Evolutionary conservation across 768 basidiomycete genomes (phyloP).

Genomic region (Lactarius pseudohatsudake): DNA sequence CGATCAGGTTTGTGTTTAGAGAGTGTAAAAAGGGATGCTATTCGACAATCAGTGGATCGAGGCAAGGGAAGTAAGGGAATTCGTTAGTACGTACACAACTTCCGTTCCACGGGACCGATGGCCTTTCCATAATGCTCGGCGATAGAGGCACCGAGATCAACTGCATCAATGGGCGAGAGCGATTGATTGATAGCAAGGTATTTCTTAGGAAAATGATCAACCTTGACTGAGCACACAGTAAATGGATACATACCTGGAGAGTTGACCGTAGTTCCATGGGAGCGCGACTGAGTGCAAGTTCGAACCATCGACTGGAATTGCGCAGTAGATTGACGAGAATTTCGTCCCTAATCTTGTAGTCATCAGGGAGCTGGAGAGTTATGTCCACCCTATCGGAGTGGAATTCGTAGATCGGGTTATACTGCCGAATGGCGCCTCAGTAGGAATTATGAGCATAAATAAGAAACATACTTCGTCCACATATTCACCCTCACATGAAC

Average conservation of each 20-base stretch:
- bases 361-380: conserved; percentile 79
- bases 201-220: conserved; percentile 52
- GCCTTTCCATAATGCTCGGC: conserved; percentile 85
- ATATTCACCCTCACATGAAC: conserved; percentile 88
- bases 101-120: conserved; percentile 73
- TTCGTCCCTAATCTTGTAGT: conserved; percentile 80
- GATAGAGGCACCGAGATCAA: conserved; percentile 89
- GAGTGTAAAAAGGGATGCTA: conserved; percentile 55
- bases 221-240: background rate
- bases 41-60: background rate
- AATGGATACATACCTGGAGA: conserved; percentile 61
- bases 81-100: conserved; percentile 55
- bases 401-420: conserved; percentile 84
- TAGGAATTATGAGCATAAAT: conserved; percentile 9
- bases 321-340: conserved; percentile 74
- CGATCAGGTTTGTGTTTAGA: conserved; percentile 75
- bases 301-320: conserved; percentile 82
- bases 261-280: conserved; percentile 92
- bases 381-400: conserved; percentile 74
- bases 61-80: background rate
- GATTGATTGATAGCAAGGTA: conserved; percentile 81
- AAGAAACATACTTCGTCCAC: conserved; percentile 71
- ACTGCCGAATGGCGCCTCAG: conserved; percentile 47
- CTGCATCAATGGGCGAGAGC: conserved; percentile 63
- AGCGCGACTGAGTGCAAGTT: conserved; percentile 80